Evolutionary conservation across 1,284 basidiomycete genomes (phyloP).

Genomic region (Ceratobasidium sp.): DNA sequence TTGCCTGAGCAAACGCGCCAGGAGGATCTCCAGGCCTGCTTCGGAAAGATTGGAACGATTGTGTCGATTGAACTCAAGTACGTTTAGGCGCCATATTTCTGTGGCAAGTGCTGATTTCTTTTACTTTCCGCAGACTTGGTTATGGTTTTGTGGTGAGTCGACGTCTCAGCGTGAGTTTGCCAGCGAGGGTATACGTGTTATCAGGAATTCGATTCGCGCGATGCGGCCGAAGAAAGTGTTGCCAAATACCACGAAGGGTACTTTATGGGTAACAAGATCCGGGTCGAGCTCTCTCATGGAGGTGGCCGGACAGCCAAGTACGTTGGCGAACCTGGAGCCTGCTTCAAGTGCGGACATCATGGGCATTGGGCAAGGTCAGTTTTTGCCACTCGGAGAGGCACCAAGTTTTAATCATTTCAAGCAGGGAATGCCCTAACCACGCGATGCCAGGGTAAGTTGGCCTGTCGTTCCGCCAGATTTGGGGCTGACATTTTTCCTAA

Average conservation of each 20-base stretch:
- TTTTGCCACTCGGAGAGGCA: conserved; percentile 34
- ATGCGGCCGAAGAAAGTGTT: conserved; percentile 85
- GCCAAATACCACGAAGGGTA: conserved; percentile 83
- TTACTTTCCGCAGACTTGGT: conserved; percentile 67
- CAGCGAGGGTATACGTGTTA: conserved; percentile 25
- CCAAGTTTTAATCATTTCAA: conserved; percentile 39
- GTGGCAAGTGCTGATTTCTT: conserved; percentile 13
- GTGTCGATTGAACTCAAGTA: conserved; percentile 84
- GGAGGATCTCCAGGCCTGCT: conserved; percentile 85
- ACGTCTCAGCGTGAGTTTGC: not conserved
- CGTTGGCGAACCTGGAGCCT: conserved; percentile 81
- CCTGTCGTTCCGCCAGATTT: not conserved
- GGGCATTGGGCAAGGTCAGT: conserved; percentile 88
- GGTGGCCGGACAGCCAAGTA: conserved; percentile 83
- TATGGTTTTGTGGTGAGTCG: conserved; percentile 84
- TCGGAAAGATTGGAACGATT: conserved; percentile 84
- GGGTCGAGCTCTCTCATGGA: conserved; percentile 84
- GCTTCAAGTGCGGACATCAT: conserved; percentile 83
- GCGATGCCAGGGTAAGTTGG: conserved; percentile 58
- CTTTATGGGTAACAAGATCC: conserved; percentile 90
- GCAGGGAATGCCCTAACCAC: conserved; percentile 79
- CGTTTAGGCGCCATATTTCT: conserved; percentile 55
- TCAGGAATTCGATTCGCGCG: conserved; percentile 82
- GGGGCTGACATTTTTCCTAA: not conserved
- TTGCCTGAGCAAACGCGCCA: conserved; percentile 84